Evolutionary conservation across 2,329 filamentous ascomycete species (phyloP).

Genomic region (Neobulgaria alba): DNA sequence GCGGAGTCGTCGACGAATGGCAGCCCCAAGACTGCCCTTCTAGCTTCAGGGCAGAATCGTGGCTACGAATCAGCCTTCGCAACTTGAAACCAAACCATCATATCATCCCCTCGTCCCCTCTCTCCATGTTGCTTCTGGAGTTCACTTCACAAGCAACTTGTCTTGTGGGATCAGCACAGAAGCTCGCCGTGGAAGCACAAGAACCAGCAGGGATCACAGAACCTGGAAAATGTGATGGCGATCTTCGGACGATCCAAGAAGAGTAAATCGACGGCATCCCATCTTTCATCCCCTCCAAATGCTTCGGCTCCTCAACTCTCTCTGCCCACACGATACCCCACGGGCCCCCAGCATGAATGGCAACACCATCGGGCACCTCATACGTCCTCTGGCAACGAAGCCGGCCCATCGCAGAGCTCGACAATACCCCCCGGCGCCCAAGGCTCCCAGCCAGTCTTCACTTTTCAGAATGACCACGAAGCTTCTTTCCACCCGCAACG

Average conservation of each 20-base stretch:
- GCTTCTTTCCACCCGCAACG: constrained; percentile 14
- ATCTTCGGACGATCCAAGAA: constrained; percentile 26
- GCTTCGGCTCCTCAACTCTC: constrained; percentile 3
- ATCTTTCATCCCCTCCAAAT: constrained; percentile 5
- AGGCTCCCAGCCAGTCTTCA: constrained; percentile 15
- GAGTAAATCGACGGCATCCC: constrained; percentile 9
- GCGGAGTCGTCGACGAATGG: constrained; percentile 20
- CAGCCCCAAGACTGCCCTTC: constrained; percentile 1
- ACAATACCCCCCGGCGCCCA: constrained; percentile 11
- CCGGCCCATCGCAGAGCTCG: constrained; percentile 14
- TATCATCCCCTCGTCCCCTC: too few species aligned
- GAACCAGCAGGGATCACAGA: constrained; percentile 10
- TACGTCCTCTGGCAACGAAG: too few species aligned
- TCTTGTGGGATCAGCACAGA: too few species aligned
- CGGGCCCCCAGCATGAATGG: too few species aligned
- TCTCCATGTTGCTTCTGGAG: too few species aligned
- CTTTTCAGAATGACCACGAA: constrained; percentile 13
- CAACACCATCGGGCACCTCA: too few species aligned
- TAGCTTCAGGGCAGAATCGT: constrained; percentile 6
- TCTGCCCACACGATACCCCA: too few species aligned
- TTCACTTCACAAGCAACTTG: too few species aligned
- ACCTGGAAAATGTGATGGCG: constrained; percentile 15
- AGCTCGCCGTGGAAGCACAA: too few species aligned
- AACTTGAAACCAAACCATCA: background rate
- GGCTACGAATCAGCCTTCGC: background rate